A percentile compares a stretch with the other conserved stretches of the same genome.
These are phyloP conservation scores for Golubevia pallescens DNA, from an alignment of 1,284 basidiomycete species.

Conservation along the genomic window DNA sequence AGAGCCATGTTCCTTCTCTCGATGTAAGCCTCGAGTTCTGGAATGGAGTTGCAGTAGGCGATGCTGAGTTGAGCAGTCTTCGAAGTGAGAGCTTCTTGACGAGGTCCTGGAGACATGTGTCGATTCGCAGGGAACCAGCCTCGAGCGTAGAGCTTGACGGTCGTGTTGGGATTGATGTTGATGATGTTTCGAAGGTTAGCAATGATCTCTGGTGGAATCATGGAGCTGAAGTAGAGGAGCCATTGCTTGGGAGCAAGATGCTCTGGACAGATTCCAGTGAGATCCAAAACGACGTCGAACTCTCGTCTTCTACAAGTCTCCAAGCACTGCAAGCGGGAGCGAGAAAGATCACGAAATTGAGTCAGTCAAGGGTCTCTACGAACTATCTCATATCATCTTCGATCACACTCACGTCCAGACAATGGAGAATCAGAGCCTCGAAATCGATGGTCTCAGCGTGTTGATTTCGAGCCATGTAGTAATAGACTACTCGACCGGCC, in stretches of 20 bases:
- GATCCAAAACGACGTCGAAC: slow-evolving; percentile 45
- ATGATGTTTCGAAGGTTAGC: slow-evolving; percentile 39
- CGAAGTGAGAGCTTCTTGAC: slow-evolving; percentile 6
- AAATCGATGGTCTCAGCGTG: slow-evolving; percentile 50
- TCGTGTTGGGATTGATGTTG: slow-evolving; percentile 47
- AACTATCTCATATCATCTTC: background rate
- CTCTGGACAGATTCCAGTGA: slow-evolving; percentile 28
- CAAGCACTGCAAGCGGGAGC: slow-evolving; percentile 9
- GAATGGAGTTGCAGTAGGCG: slow-evolving; percentile 23
- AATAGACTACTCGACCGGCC: slow-evolving; percentile 40
- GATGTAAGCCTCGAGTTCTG: slow-evolving; percentile 40
- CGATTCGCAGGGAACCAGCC: slow-evolving; percentile 1
- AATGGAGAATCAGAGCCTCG: slow-evolving; percentile 48
- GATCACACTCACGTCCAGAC: slow-evolving; percentile 21
- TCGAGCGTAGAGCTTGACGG: slow-evolving; percentile 25
- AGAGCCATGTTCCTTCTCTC: slow-evolving; percentile 44
- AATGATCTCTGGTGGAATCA: slow-evolving; percentile 33
- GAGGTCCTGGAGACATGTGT: background rate
- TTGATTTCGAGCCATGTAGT: slow-evolving; percentile 36
- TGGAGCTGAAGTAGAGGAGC: slow-evolving; percentile 41
- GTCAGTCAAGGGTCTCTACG: too few relatives aligned
- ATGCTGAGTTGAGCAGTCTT: slow-evolving; percentile 7
- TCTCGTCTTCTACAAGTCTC: slow-evolving; percentile 24
- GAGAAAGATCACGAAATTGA: background rate
- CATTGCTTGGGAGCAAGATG: slow-evolving; percentile 45